A percentile compares a stretch with the other conserved stretches of the same genome.
Evolutionary conservation across 2,329 filamentous ascomycete genomes (phyloP).

Genomic region (Curvularia eragrostidis): DNA sequence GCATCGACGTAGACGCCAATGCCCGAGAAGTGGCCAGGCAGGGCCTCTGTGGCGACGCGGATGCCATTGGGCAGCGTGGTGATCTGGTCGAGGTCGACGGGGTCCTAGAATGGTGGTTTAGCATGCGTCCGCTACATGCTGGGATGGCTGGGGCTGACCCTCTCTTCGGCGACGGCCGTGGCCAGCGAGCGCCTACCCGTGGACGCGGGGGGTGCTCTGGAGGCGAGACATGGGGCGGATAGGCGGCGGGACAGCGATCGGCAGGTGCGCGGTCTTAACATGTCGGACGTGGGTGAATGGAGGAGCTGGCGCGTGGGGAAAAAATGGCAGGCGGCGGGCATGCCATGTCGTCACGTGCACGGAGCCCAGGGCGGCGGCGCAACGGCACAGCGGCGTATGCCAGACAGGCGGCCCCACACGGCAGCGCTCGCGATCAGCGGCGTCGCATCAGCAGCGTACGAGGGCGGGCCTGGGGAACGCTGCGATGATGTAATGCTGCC

Average conservation of each 20-base stretch:
- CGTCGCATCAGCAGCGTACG: too few relatives aligned
- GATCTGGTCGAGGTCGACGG: conserved; percentile 83
- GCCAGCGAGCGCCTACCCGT: conserved; percentile 39
- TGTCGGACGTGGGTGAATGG: conserved; percentile 22
- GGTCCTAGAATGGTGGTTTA: conserved; percentile 64
- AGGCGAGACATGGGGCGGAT: conserved; percentile 24
- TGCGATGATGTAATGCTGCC: neutral
- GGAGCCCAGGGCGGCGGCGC: conserved; percentile 7
- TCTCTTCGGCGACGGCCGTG: conserved; percentile 43
- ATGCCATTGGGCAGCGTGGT: conserved; percentile 91
- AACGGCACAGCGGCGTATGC: too few relatives aligned
- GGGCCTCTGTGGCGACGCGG: conserved; percentile 90
- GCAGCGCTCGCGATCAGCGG: conserved; percentile 12
- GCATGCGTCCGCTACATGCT: conserved; percentile 12
- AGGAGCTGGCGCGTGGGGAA: conserved; percentile 14
- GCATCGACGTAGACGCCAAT: conserved; percentile 96
- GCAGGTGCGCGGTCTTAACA: conserved; percentile 42
- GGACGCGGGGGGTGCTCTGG: conserved; percentile 25
- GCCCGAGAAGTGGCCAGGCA: conserved; percentile 92
- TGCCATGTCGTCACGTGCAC: conserved; percentile 18
- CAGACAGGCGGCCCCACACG: conserved; percentile 15
- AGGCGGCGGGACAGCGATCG: conserved; percentile 41
- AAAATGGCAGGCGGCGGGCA: conserved; percentile 17
- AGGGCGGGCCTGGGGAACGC: too few relatives aligned
- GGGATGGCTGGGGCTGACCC: conserved; percentile 31